These are phyloP conservation scores for Phytophthora foliorum DNA, from an alignment of 352 stramenopile genomes.

Conservation along the genomic window DNA sequence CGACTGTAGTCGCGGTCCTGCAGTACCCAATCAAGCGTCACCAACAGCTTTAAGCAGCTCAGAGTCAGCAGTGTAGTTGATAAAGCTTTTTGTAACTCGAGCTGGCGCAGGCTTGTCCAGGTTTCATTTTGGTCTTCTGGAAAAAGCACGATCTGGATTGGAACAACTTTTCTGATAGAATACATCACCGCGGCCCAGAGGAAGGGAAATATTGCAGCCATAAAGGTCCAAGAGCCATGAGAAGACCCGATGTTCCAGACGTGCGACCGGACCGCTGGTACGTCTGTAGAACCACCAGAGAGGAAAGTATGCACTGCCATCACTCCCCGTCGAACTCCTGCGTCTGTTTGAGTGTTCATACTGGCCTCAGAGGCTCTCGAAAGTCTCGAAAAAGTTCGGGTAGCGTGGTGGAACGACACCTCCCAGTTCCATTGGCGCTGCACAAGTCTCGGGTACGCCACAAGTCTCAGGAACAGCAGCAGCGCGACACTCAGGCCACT, in stretches of 20 bases:
- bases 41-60: constrained; percentile 46
- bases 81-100: constrained; percentile 44
- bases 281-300: constrained; percentile 10
- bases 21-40: constrained; percentile 56
- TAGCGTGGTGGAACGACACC: constrained; percentile 39
- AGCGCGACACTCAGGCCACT: constrained; percentile 17
- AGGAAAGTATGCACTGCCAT: constrained; percentile 39
- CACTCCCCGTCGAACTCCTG: background rate
- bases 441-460: constrained; percentile 48
- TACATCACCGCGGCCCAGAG: constrained; percentile 40
- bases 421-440: constrained; percentile 64
- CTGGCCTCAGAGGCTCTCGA: constrained; percentile 22
- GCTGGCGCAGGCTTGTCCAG: constrained; percentile 31
- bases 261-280: constrained; percentile 23
- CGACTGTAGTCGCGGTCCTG: constrained; percentile 47
- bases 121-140: constrained; percentile 18
- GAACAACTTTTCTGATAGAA: constrained; percentile 17
- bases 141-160: constrained; percentile 17
- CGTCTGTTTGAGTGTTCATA: background rate
- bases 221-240: constrained; percentile 69
- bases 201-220: constrained; percentile 46
- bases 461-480: constrained; percentile 47
- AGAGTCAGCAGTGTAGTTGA: constrained; percentile 50
- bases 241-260: constrained; percentile 34
- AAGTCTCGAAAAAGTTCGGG: constrained; percentile 38